phyloP scores from a whole-genome alignment of 2,329 filamentous ascomycete genomes.

The Fusarium chaquense region DNA sequence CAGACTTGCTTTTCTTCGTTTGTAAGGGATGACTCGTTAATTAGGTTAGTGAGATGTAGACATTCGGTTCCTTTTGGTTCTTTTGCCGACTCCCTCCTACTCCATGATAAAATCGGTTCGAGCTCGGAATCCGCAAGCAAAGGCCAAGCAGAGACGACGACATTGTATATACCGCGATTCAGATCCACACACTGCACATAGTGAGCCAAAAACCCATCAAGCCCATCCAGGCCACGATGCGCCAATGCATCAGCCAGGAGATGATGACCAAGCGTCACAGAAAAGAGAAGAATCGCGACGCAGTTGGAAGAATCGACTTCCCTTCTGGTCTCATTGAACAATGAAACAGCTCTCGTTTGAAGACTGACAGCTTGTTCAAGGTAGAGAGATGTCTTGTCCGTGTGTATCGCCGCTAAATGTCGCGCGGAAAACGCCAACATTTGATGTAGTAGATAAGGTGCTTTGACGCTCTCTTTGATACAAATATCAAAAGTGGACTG shows the following conservation, averaged over 20 bases:
- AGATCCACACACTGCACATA: slow-evolving; percentile 27
- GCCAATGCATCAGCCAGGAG: slow-evolving; percentile 23
- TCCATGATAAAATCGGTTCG: slow-evolving; percentile 8
- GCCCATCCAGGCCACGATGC: not conserved
- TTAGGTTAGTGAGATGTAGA: too few relatives aligned
- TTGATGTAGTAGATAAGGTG: slow-evolving; percentile 29
- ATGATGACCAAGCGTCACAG: slow-evolving; percentile 15
- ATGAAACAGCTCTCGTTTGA: slow-evolving; percentile 20
- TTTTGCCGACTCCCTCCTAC: not conserved
- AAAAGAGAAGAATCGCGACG: slow-evolving; percentile 33
- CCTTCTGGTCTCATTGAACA: slow-evolving; percentile 18
- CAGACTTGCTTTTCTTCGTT: not conserved
- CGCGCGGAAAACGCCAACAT: slow-evolving; percentile 36
- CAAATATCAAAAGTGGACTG: not conserved
- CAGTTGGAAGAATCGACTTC: slow-evolving; percentile 21
- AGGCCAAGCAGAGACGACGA: slow-evolving; percentile 2
- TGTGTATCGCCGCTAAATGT: slow-evolving; percentile 10
- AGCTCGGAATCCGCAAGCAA: slow-evolving; percentile 17
- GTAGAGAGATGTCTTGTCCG: not conserved
- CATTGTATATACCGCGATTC: slow-evolving; percentile 25
- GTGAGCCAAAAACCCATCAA: not conserved
- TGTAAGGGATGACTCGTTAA: too few relatives aligned
- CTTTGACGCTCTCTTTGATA: not conserved
- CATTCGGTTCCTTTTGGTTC: slow-evolving; percentile 8
- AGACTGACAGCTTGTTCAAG: slow-evolving; percentile 9